Evolutionary conservation across 1,139 yeast genomes (phyloP).

Genomic region (Candida neerlandica): DNA sequence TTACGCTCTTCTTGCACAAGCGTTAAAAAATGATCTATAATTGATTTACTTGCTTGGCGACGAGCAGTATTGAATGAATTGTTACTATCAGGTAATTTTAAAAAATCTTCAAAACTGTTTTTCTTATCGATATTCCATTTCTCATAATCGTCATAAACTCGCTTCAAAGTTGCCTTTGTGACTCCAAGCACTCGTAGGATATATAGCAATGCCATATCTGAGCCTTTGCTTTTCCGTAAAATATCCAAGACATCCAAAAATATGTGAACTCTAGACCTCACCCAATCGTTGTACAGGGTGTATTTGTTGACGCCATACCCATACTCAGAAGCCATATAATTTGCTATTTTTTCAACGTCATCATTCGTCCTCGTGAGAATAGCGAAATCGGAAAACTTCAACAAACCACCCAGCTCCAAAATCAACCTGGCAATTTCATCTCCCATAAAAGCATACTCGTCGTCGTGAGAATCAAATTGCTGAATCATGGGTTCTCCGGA

Average conservation of each 20-base stretch:
- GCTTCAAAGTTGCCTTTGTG: slow-evolving; percentile 1
- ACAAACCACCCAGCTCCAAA: slow-evolving; percentile 41
- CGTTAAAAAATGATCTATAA: slow-evolving; percentile 15
- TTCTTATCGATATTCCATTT: slow-evolving; percentile 8
- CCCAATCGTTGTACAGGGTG: slow-evolving; percentile 56
- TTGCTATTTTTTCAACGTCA: slow-evolving; percentile 50
- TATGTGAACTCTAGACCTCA: slow-evolving; percentile 49
- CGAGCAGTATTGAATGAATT: slow-evolving; percentile 3
- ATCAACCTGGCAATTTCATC: slow-evolving; percentile 9
- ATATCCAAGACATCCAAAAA: slow-evolving; percentile 54
- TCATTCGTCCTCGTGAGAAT: slow-evolving; percentile 56
- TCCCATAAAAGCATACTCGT: slow-evolving; percentile 34
- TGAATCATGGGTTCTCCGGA: slow-evolving; percentile 36
- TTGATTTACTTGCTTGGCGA: neutral
- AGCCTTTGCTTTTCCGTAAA: slow-evolving; percentile 29
- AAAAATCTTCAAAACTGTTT: slow-evolving; percentile 21
- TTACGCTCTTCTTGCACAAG: slow-evolving; percentile 18
- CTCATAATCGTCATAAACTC: slow-evolving; percentile 3
- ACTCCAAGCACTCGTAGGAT: slow-evolving; percentile 24
- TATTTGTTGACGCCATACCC: slow-evolving; percentile 49
- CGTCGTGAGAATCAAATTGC: slow-evolving; percentile 24
- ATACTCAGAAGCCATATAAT: slow-evolving; percentile 35
- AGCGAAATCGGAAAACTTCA: slow-evolving; percentile 55
- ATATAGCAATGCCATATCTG: slow-evolving; percentile 38
- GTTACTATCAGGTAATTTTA: slow-evolving; percentile 6